Base-by-base conservation (phyloP, 177 flowering plant species). In the Vitis hybrid region DNA sequence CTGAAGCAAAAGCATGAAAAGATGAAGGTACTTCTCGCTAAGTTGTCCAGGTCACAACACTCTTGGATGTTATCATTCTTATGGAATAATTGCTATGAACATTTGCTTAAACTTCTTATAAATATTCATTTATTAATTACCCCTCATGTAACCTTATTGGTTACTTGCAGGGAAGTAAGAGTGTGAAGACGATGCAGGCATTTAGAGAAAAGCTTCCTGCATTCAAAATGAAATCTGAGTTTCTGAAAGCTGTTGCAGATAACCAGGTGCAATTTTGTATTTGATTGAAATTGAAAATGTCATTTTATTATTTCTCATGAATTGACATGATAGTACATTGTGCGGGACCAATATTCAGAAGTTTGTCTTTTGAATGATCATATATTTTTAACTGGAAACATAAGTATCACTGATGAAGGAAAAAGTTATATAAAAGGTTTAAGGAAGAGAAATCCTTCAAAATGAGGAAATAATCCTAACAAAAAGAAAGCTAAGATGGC, bases 191-290 rank as follows among this genome's bases (percentile, higher is more conserved):
- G 73, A 88, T 95, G 89, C 78, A 64, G 63, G 77, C 85, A 67
- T 91, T 95, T 79, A 83, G 98, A 74, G 94, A 89, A 81, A 84
- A 84, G 67, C 90, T 95, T 67, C 97, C 99, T 24, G 96, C 97
- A 65, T 89, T 73, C 78, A 95, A 91, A 85, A 74, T 84, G 78
- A 91, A 78, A 79, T 68, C 82, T 49, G 90, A 89, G 73, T 92
- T 95, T 84, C 73, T 95, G 71, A 83, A 83, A 73, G 92, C 97
- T 75, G 93, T 93, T 73, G 82, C 89, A 65, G 73, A 82, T 18
- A 89, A 93, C 80, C 97, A 95, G 97, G 99, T 94, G 8, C 52
- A n/a, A 18, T 58, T 54, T 68, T 53, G 48, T 35, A 21, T 58
- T 21, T 66, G n/a, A 52, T 49, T 15, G 20, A 58, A 27, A 54